These are phyloP conservation scores for Corynascus novoguineensis DNA, from an alignment of 495 filamentous ascomycete genomes.

Conservation along the genomic window DNA sequence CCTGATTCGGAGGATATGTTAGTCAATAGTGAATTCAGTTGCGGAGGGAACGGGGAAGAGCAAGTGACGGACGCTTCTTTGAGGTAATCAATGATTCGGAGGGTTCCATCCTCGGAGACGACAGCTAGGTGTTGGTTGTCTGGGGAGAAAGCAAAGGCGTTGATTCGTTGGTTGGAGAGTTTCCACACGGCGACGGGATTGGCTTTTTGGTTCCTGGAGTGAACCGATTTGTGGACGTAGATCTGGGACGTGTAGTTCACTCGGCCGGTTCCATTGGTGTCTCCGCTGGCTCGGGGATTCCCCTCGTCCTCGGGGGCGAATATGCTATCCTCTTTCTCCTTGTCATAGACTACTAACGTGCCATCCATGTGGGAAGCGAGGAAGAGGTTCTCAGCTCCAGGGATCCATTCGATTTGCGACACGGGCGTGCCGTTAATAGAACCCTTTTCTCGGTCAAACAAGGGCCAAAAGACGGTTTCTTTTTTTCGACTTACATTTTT, in stretches of 20 bases:
- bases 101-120: slow-evolving; percentile 83
- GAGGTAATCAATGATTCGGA: slow-evolving; percentile 86
- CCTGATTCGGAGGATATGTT: slow-evolving; percentile 34
- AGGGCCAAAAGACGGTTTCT: not conserved
- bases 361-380: slow-evolving; percentile 91
- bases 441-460: slow-evolving; percentile 48
- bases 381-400: slow-evolving; percentile 89
- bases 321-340: slow-evolving; percentile 89
- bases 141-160: slow-evolving; percentile 83
- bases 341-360: slow-evolving; percentile 92
- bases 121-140: slow-evolving; percentile 83
- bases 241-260: slow-evolving; percentile 37
- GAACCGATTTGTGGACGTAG: slow-evolving; percentile 77
- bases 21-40: not conserved
- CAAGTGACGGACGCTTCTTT: slow-evolving; percentile 62
- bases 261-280: slow-evolving; percentile 25
- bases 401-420: slow-evolving; percentile 85
- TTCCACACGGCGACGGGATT: slow-evolving; percentile 93
- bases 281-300: slow-evolving; percentile 23
- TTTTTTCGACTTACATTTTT: slow-evolving; percentile 73
- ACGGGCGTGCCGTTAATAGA: slow-evolving; percentile 80
- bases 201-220: slow-evolving; percentile 84
- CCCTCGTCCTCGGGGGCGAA: slow-evolving; percentile 47
- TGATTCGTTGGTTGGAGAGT: slow-evolving; percentile 79
- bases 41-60: not conserved